These are phyloP conservation scores for Neurospora tetraspora DNA, from an alignment of 495 filamentous ascomycete species.

Conservation along the genomic window DNA sequence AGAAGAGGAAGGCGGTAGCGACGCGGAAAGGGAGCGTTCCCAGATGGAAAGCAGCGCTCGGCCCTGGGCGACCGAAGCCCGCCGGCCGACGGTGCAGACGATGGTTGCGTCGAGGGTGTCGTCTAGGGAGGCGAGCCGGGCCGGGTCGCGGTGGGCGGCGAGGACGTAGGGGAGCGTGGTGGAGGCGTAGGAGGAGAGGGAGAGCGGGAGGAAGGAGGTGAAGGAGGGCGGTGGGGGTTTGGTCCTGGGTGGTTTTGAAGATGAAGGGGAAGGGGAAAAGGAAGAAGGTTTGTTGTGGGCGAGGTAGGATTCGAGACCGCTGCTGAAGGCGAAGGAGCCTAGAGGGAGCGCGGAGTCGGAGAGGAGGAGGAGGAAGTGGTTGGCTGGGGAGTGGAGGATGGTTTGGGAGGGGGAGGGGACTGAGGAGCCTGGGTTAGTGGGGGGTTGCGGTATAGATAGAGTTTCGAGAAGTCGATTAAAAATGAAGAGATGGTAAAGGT, in stretches of 20 bases:
- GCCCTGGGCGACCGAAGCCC: constrained; percentile 78
- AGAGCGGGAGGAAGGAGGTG: constrained; percentile 66
- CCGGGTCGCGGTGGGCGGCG: constrained; percentile 57
- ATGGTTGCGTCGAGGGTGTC: constrained; percentile 79
- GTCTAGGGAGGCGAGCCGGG: constrained; percentile 51
- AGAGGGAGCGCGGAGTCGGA: constrained; percentile 93
- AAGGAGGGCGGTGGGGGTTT: constrained; percentile 39
- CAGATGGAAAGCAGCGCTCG: constrained; percentile 79
- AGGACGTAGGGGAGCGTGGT: constrained; percentile 80
- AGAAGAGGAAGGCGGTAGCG: not conserved
- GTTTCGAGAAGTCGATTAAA: not conserved
- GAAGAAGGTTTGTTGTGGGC: constrained; percentile 51
- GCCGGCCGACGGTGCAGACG: constrained; percentile 75
- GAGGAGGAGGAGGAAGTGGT: constrained; percentile 80
- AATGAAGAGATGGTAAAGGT: not conserved
- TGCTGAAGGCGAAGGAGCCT: constrained; percentile 94
- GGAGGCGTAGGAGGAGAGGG: constrained; percentile 65
- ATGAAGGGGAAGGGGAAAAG: constrained; percentile 5
- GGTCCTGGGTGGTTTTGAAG: constrained; percentile 1
- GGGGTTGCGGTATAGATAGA: not conserved
- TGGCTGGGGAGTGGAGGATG: constrained; percentile 12
- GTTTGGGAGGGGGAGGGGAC: not conserved
- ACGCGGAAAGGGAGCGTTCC: constrained; percentile 57
- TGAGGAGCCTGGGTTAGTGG: not conserved
- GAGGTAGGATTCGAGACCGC: constrained; percentile 87